phyloP scores from a whole-genome alignment of 768 basidiomycete genomes.

The Auricularia heimuer region DNA sequence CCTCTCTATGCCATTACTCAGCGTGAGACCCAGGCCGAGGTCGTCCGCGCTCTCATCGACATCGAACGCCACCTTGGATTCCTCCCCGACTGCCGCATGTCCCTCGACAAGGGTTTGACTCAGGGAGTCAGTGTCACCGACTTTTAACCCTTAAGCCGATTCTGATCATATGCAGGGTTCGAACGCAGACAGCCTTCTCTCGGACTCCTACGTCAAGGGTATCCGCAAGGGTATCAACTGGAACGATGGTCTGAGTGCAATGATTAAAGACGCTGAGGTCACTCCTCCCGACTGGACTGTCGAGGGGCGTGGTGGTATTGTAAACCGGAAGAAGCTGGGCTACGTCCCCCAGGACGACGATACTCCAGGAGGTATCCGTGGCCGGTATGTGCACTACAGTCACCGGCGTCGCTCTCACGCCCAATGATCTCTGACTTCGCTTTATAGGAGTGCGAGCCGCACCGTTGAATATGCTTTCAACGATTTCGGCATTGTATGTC shows the following conservation, averaged over 20 bases:
- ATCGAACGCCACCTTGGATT: constrained; percentile 17
- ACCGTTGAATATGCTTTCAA: constrained; percentile 14
- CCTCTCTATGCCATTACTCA: constrained; percentile 12
- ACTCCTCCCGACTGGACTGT: constrained; percentile 9
- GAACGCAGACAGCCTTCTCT: constrained; percentile 19
- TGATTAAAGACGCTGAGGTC: constrained; percentile 25
- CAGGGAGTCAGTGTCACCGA: constrained; percentile 12
- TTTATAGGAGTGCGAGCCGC: constrained; percentile 13
- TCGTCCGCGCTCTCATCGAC: constrained; percentile 18
- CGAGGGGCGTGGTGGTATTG: constrained; percentile 12
- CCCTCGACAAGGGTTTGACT: constrained; percentile 17
- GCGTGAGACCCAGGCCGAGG: constrained; percentile 11
- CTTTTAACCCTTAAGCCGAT: background rate
- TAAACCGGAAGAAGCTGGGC: constrained; percentile 4
- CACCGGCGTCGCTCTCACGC: background rate
- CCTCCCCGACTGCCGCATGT: constrained; percentile 21
- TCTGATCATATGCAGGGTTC: constrained; percentile 10
- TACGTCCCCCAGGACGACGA: constrained; percentile 8
- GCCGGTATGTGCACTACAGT: background rate
- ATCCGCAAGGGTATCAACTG: constrained; percentile 20
- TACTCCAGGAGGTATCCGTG: background rate
- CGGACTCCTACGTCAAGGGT: constrained; percentile 19
- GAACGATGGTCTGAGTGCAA: constrained; percentile 15
- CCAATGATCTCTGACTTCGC: background rate
- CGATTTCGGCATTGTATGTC: constrained; percentile 12